A percentile compares a stretch with the other conserved stretches of the same genome.
Conservation (phyloP, 306 rosid species). For the Casuarina cunninghamiana region DNA sequence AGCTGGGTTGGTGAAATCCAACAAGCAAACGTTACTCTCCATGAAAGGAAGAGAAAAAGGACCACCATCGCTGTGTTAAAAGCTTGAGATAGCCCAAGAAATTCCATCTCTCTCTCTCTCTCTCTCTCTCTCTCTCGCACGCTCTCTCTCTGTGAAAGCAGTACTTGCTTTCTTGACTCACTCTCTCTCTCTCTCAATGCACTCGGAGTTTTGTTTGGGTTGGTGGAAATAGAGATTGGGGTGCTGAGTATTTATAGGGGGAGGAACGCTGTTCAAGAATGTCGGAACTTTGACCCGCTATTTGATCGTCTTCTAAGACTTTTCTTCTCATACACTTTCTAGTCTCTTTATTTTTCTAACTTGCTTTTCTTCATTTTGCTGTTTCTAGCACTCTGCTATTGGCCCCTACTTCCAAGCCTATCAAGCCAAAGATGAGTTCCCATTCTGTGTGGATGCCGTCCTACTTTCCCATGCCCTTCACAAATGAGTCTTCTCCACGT, state of each 20-base stretch:
- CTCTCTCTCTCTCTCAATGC: slow-evolving; percentile 11
- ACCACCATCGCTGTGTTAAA: slow-evolving; percentile 7
- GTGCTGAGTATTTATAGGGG: slow-evolving; percentile 45
- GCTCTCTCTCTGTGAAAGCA: background rate
- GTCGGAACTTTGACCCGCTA: slow-evolving; percentile 37
- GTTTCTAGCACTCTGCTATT: background rate
- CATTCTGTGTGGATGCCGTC: background rate
- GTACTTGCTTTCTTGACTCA: background rate
- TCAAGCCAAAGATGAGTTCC: background rate
- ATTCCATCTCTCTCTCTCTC: slow-evolving; percentile 26
- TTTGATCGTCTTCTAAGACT: slow-evolving; percentile 24
- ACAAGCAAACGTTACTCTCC: slow-evolving; percentile 41
- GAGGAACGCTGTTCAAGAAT: slow-evolving; percentile 11
- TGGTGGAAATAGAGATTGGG: slow-evolving; percentile 15
- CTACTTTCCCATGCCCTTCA: background rate
- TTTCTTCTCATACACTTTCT: background rate
- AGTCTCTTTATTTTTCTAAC: slow-evolving; percentile 7
- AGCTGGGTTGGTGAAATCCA: slow-evolving; percentile 61
- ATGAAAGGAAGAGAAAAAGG: slow-evolving; percentile 23
- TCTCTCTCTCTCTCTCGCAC: background rate
- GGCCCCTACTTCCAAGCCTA: background rate
- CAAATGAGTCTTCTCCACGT: slow-evolving; percentile 9
- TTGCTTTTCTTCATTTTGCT: background rate
- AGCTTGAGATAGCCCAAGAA: slow-evolving; percentile 5
- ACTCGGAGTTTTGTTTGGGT: background rate